These are phyloP conservation scores for Pleurotus tuoliensis DNA, from an alignment of 768 basidiomycete species.

Conservation along the genomic window DNA sequence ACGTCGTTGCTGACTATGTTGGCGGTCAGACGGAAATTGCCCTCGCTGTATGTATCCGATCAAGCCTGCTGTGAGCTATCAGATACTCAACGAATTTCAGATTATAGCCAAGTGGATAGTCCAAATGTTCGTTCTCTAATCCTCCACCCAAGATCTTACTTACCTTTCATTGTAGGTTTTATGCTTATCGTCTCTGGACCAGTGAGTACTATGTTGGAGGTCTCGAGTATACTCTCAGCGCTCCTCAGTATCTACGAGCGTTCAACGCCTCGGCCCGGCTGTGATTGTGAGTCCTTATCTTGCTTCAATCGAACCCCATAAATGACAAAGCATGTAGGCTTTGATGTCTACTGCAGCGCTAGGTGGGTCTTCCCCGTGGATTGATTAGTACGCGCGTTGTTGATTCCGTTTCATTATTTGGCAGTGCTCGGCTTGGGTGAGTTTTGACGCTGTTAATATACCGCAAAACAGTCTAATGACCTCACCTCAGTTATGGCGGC, in stretches of 20 bases:
- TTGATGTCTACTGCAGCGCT: slow-evolving; percentile 13
- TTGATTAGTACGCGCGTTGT: neutral
- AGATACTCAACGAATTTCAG: slow-evolving; percentile 4
- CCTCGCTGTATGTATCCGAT: slow-evolving; percentile 12
- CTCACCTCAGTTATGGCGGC: slow-evolving; percentile 4
- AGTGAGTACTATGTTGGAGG: slow-evolving; percentile 4
- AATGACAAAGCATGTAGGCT: slow-evolving; percentile 6
- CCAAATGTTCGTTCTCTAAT: slow-evolving; percentile 15
- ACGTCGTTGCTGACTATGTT: neutral
- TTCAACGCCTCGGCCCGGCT: no score
- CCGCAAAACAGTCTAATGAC: neutral
- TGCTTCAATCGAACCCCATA: no score
- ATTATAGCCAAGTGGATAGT: slow-evolving; percentile 17
- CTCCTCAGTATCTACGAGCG: no score
- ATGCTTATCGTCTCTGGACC: slow-evolving; percentile 16
- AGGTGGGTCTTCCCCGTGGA: slow-evolving; percentile 5
- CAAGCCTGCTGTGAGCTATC: neutral
- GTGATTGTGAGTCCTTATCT: no score
- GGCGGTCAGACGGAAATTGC: slow-evolving; percentile 14
- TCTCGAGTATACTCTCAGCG: no score
- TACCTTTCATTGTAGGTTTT: slow-evolving; percentile 11
- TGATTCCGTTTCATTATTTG: neutral
- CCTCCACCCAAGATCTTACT: neutral
- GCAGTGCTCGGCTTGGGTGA: slow-evolving; percentile 15
- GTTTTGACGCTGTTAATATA: neutral